These are phyloP conservation scores for Apophysomyces variabilis DNA, from an alignment of 371 early-diverging fungal species.

Conservation along the genomic window DNA sequence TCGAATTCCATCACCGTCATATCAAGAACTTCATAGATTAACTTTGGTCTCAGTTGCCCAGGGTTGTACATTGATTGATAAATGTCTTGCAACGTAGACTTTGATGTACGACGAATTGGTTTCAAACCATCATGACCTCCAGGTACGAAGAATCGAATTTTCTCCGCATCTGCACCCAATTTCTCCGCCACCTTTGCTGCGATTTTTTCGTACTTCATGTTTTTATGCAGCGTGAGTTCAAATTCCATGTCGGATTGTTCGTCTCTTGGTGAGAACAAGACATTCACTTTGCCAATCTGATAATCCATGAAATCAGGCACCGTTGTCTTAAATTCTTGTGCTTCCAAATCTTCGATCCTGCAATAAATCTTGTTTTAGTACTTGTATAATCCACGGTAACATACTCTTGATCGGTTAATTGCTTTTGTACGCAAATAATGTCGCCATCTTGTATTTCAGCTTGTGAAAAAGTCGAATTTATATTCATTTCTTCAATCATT, in stretches of 20 bases:
- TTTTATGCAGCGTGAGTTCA: constrained; percentile 26
- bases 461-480: constrained; percentile 62
- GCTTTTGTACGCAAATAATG: constrained; percentile 84
- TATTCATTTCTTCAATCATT: constrained; percentile 82
- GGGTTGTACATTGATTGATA: constrained; percentile 17
- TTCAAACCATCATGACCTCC: constrained; percentile 23
- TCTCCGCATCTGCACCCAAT: constrained; percentile 33
- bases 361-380: neutral
- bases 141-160: constrained; percentile 34
- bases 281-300: constrained; percentile 65
- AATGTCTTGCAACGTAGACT: constrained; percentile 25
- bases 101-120: constrained; percentile 29
- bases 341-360: constrained; percentile 39
- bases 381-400: constrained; percentile 15
- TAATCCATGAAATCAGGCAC: constrained; percentile 78
- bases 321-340: constrained; percentile 41
- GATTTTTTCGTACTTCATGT: constrained; percentile 30
- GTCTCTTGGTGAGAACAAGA: constrained; percentile 71
- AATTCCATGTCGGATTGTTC: constrained; percentile 26
- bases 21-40: constrained; percentile 86
- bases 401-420: constrained; percentile 64
- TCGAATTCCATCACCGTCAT: constrained; percentile 83
- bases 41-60: constrained; percentile 7
- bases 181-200: constrained; percentile 25
- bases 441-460: constrained; percentile 92